Conservation (phyloP, 805 yeast genomes). For the Candida boidinii region DNA sequence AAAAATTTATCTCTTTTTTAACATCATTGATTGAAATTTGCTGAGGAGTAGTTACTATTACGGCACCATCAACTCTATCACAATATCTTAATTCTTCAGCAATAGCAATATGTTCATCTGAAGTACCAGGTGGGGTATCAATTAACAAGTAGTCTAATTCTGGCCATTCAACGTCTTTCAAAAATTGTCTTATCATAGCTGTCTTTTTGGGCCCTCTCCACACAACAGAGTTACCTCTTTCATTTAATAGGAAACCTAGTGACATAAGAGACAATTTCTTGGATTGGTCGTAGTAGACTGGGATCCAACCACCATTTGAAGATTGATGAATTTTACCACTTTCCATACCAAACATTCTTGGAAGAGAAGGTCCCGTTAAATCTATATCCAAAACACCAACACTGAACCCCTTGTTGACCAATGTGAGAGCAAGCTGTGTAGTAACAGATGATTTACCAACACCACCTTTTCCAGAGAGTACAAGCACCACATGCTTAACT, state of each 20-base stretch:
- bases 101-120: constrained; percentile 95
- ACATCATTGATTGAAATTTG: constrained; percentile 91
- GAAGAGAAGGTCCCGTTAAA: constrained; percentile 92
- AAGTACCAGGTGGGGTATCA: constrained; percentile 98
- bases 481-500: constrained; percentile 70
- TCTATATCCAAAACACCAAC: constrained; percentile 97
- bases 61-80: constrained; percentile 81
- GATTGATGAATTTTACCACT: constrained; percentile 71
- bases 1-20: constrained; percentile 85
- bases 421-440: constrained; percentile 82
- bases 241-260: constrained; percentile 75
- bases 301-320: constrained; percentile 89
- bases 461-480: constrained; percentile 93
- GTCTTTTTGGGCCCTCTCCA: constrained; percentile 99
- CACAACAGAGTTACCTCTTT: constrained; percentile 84
- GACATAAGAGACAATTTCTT: constrained; percentile 66
- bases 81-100: constrained; percentile 76
- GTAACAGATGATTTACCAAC: constrained; percentile 97
- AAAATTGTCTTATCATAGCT: constrained; percentile 92
- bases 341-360: constrained; percentile 94
- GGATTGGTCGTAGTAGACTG: constrained; percentile 48
- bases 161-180: constrained; percentile 90
- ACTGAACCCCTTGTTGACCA: constrained; percentile 59
- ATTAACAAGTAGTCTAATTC: constrained; percentile 69
- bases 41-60: constrained; percentile 95